These are phyloP conservation scores for Yamadazyma blattariae DNA, from an alignment of 1,139 yeast species.

Conservation along the genomic window DNA sequence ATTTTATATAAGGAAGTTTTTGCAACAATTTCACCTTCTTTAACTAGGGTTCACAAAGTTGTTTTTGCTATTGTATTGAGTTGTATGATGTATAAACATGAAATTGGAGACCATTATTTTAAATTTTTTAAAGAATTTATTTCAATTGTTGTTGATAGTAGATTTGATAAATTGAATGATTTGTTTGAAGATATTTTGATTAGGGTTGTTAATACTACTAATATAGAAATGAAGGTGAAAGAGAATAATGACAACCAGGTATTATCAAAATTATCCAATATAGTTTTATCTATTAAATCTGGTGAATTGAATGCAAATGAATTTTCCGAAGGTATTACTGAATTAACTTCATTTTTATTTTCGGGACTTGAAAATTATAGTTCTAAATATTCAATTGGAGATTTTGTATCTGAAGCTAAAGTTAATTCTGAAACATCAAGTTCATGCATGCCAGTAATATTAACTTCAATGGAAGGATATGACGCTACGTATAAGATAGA, in stretches of 20 bases:
- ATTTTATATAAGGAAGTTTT: conserved; percentile 47
- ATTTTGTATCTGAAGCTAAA: not conserved
- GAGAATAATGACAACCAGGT: conserved; percentile 20
- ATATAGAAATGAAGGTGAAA: conserved; percentile 2
- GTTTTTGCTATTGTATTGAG: conserved; percentile 43
- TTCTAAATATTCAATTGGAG: conserved; percentile 13
- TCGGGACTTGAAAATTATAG: conserved; percentile 23
- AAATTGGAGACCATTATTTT: conserved; percentile 23
- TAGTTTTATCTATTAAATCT: conserved; percentile 11
- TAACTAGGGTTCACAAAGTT: conserved; percentile 48
- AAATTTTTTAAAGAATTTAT: conserved; percentile 11
- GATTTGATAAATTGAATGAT: not conserved
- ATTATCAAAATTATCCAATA: conserved; percentile 10
- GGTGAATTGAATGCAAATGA: conserved; percentile 3
- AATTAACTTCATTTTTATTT: conserved; percentile 20
- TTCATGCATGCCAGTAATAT: conserved; percentile 38
- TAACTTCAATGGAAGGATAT: conserved; percentile 60
- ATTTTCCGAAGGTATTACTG: conserved; percentile 17
- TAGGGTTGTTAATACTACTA: conserved; percentile 4
- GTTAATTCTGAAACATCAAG: too few relatives aligned
- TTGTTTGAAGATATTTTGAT: conserved; percentile 5
- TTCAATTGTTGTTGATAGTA: conserved; percentile 2
- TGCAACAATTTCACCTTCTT: conserved; percentile 45
- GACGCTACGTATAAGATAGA: conserved; percentile 65
- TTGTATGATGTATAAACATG: conserved; percentile 22